Conservation (phyloP, 306 rosid genomes). For the Bauhinia variegata region DNA sequence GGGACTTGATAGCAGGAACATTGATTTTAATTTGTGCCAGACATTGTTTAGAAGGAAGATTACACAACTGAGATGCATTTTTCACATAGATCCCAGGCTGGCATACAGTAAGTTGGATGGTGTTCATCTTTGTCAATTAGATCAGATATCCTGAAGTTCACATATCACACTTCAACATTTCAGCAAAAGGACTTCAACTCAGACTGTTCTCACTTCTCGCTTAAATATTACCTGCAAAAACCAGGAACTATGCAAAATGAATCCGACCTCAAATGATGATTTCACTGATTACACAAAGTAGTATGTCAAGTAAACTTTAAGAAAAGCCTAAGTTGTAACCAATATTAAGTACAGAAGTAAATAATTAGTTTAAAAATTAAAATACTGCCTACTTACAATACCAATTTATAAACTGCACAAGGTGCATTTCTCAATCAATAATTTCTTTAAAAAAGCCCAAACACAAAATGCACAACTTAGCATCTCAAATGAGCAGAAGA, state of each 20-base stretch:
- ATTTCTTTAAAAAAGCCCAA: too few relatives aligned
- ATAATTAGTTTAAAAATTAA: too few relatives aligned
- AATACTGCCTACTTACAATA: too few relatives aligned
- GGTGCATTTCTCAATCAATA: too few relatives aligned
- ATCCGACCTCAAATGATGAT: slow-evolving; percentile 4
- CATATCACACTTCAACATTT: neutral
- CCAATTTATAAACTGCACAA: too few relatives aligned
- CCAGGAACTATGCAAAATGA: neutral
- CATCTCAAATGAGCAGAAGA: too few relatives aligned
- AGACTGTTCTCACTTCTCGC: neutral
- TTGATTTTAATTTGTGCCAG: neutral
- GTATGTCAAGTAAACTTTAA: neutral
- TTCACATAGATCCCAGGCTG: slow-evolving; percentile 15
- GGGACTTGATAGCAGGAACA: neutral
- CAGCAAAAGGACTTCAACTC: slow-evolving; percentile 10
- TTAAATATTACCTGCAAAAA: neutral
- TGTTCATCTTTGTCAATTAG: slow-evolving; percentile 32
- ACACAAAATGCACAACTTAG: too few relatives aligned
- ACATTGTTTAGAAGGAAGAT: slow-evolving; percentile 17
- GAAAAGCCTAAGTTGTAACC: too few relatives aligned
- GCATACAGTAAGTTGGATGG: slow-evolving; percentile 32
- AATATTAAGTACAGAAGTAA: too few relatives aligned
- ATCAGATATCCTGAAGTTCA: neutral
- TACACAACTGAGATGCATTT: slow-evolving; percentile 2
- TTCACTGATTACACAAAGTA: neutral